Evolutionary conservation across 345 rosid genomes (phyloP), one percentile per base, ranked within the genome.

Genomic region (Rhizophora mangle): DNA sequence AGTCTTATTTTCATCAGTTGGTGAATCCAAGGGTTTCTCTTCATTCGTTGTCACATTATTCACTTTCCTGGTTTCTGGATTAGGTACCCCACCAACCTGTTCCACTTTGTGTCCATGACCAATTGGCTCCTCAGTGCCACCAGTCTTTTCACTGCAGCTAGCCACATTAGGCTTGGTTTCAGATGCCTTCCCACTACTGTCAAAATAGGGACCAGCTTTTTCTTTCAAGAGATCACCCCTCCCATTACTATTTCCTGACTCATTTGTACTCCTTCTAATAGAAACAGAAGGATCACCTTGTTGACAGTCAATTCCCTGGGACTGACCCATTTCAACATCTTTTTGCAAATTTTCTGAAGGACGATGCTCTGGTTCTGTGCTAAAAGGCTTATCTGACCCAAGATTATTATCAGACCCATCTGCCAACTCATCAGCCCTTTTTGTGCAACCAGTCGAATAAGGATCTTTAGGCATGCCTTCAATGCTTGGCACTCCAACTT

Each of bases 1-100:
- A 60, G 52, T 80, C 74, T 78, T 82, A 75, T 76, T 74, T 73
- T 82, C 85, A 66, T 88, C 88, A 49, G 76, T 65, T 32, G 79
- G 59, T 76, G 82, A 74, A 71, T 80, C 84, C 46, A 36, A 18
- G 63, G 62, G 67, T 76, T 80, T 81, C 75, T 86, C 95, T 72
- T 76, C 83, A 74, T 63, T 82, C 67, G 65, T 86, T 69, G 68
- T 77, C 65, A 69, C 27, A 54, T 31, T 75, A 30, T 26, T 61
- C 51, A 79, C 91, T 43, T 66, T 81, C 63, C 74, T 78, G 36
- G 47, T 65, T 74, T 84, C 85, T 74, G 27, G 30, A 63, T 32
- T 80, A 49, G 80, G 73, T 75, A 24, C 46, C 69, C 68, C 81
- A 71, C 65, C 82, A 72, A 72, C 85, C 72, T 65, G 77, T 32